Base-by-base conservation (phyloP, 192 early-diverging fungal genomes). In the Tieghemiomyces parasiticus region DNA sequence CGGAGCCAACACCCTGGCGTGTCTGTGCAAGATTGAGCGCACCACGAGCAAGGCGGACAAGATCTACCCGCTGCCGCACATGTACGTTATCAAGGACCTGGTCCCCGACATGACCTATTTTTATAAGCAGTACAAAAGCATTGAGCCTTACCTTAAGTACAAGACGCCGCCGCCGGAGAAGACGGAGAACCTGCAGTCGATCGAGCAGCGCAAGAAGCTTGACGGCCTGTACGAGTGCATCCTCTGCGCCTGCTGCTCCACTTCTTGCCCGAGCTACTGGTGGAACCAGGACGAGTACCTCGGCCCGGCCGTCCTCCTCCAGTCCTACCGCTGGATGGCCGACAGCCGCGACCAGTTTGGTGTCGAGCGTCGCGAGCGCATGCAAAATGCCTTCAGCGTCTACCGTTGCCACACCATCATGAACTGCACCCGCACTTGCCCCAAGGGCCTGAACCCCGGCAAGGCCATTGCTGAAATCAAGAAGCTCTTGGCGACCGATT, bases 331-430 rank as follows among this genome's bases (percentile, higher is more conserved):
- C 68, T 97, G 94, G 94, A 97, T 97, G 88, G 82, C 83, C 60
- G 94, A 97, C 73, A 88, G 86, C 46, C 88, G 94, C 69, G 94
- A 97, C 74, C 88, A 97, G 67, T 88, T 85, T 65, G 84, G 87
- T 35, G 55, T 67, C 58, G 87, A 95, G 69, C 84, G 95, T 62
- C 82, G 92, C 61, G 80, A 79, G 55, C 80, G 81, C 46, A 76
- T 97, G 65, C 92, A 97, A 69, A 92, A 94, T 72, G 78, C 89
- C 32, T 94, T 93, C 84, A 89, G 89, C n/a, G 83, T 95, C 4
- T 97, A 95, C 81, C 87, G 92, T 49, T 97, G 95, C 85, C 95
- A 97, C 78, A 95, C 95, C 60, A 97, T 97, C 70, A 95, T 95
- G 94, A 93, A 98, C 85, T 95, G 95, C 70, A 77, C 92, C 44